Evolutionary conservation across 2,329 filamentous ascomycete genomes (phyloP).

Genomic region (Neonectria sp.): DNA sequence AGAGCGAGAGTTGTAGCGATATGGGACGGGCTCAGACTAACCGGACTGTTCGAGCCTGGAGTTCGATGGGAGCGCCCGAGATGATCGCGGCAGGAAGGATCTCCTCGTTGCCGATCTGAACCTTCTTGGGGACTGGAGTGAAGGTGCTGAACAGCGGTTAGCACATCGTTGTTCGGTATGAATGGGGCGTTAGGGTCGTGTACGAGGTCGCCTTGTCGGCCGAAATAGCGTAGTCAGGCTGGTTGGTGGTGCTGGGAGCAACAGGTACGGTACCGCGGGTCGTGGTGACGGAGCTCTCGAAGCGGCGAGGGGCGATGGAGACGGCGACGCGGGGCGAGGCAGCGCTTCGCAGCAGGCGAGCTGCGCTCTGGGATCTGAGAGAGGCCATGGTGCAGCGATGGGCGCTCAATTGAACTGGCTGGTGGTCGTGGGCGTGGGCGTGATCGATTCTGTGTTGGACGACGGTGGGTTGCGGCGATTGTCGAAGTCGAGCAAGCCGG

Average conservation of each 20-base stretch:
- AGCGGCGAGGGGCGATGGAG: constrained; percentile 65
- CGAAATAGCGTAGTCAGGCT: constrained; percentile 85
- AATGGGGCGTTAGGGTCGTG: constrained; percentile 34
- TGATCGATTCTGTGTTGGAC: constrained; percentile 40
- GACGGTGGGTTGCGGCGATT: constrained; percentile 49
- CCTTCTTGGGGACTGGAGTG: constrained; percentile 89
- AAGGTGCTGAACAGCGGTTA: constrained; percentile 74
- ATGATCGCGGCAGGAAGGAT: constrained; percentile 86
- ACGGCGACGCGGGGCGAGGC: constrained; percentile 55
- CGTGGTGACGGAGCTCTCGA: constrained; percentile 67
- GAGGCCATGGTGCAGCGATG: constrained; percentile 71
- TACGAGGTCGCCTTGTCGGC: constrained; percentile 95
- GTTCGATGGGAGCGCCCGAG: constrained; percentile 92
- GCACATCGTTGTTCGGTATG: constrained; percentile 23
- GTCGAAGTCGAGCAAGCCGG: constrained; percentile 48
- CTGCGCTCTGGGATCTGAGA: constrained; percentile 70
- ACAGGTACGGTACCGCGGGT: constrained; percentile 56
- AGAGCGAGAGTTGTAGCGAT: background rate
- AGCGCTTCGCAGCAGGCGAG: constrained; percentile 66
- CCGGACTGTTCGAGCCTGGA: constrained; percentile 95
- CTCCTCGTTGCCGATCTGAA: constrained; percentile 93
- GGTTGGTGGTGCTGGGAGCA: constrained; percentile 67
- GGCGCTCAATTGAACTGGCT: constrained; percentile 45
- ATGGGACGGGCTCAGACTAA: constrained; percentile 61
- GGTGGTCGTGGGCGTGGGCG: constrained; percentile 22